Evolutionary conservation across 106 monocot genomes (phyloP).

Genomic region (Allium cepa): DNA sequence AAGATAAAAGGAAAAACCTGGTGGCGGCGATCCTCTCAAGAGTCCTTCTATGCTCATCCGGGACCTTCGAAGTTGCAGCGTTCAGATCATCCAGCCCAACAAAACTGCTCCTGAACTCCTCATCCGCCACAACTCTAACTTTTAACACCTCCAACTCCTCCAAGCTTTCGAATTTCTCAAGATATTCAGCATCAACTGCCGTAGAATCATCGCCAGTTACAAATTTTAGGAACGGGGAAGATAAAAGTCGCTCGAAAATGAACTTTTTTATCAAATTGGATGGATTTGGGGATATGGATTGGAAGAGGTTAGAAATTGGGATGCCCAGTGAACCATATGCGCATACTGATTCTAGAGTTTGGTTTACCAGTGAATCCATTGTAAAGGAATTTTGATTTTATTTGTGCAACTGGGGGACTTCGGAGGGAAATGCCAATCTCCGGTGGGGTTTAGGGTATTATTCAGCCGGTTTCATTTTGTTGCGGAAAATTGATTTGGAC

Average conservation of each 20-base stretch:
- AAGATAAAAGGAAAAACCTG: slow-evolving; percentile 19
- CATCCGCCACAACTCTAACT: slow-evolving; percentile 35
- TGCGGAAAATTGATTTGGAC: too few relatives aligned
- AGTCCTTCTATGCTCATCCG: slow-evolving; percentile 27
- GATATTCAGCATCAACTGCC: slow-evolving; percentile 6
- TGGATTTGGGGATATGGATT: slow-evolving; percentile 5
- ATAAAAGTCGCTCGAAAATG: slow-evolving; percentile 41
- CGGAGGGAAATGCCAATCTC: too few relatives aligned
- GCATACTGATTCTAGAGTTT: slow-evolving; percentile 53
- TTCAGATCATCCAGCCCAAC: slow-evolving; percentile 61
- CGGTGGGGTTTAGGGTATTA: too few relatives aligned
- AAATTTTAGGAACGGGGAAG: slow-evolving; percentile 32
- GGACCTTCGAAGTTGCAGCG: slow-evolving; percentile 17
- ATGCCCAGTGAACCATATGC: slow-evolving; percentile 28
- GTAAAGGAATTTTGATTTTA: neutral
- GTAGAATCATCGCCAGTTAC: slow-evolving; percentile 7
- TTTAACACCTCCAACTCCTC: slow-evolving; percentile 29
- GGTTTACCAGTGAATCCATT: slow-evolving; percentile 47
- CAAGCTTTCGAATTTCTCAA: slow-evolving; percentile 6
- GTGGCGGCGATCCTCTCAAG: slow-evolving; percentile 49
- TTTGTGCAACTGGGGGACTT: too few relatives aligned
- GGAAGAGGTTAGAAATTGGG: slow-evolving; percentile 34
- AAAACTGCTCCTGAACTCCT: slow-evolving; percentile 45
- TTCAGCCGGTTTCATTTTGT: too few relatives aligned
- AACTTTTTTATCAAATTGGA: slow-evolving; percentile 15